Conservation (phyloP, 2,329 filamentous ascomycete species). For the Aspergillus flavus region DNA sequence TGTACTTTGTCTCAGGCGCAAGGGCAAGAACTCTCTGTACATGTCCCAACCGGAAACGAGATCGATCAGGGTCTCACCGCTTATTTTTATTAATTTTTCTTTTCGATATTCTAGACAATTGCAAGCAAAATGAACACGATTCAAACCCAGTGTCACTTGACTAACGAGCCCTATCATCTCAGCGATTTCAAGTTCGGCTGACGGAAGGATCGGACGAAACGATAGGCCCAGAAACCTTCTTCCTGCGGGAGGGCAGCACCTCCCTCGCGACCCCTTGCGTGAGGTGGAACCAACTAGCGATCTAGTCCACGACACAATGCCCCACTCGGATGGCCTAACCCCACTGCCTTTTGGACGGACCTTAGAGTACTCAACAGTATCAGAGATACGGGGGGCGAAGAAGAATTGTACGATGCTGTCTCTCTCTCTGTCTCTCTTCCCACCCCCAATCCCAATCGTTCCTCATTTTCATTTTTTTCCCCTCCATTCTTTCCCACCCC, state of each 20-base stretch:
- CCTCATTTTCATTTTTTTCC: background rate
- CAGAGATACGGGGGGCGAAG: conserved; percentile 12
- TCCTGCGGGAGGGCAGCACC: conserved; percentile 13
- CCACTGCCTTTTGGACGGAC: conserved; percentile 13
- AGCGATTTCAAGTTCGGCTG: conserved; percentile 22
- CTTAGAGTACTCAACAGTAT: conserved; percentile 16
- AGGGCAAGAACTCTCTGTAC: conserved; percentile 10
- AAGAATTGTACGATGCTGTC: background rate
- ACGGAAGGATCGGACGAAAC: conserved; percentile 13
- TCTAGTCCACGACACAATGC: conserved; percentile 12
- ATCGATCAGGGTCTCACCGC: conserved; percentile 13
- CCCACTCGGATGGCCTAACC: conserved; percentile 18
- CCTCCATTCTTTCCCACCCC: background rate
- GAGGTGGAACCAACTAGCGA: conserved; percentile 17
- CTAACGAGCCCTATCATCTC: conserved; percentile 20
- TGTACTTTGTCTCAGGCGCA: conserved; percentile 10
- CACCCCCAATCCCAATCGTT: background rate
- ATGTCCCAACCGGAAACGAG: background rate
- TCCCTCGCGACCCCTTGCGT: conserved; percentile 27
- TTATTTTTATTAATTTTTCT: background rate
- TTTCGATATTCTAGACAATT: background rate
- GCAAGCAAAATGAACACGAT: conserved; percentile 8
- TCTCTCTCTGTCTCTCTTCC: background rate
- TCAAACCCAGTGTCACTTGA: conserved; percentile 15
- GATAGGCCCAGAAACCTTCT: conserved; percentile 28